Evolutionary conservation across 352 stramenopile species (phyloP).

Genomic region (Phytophthora cryptogea): DNA sequence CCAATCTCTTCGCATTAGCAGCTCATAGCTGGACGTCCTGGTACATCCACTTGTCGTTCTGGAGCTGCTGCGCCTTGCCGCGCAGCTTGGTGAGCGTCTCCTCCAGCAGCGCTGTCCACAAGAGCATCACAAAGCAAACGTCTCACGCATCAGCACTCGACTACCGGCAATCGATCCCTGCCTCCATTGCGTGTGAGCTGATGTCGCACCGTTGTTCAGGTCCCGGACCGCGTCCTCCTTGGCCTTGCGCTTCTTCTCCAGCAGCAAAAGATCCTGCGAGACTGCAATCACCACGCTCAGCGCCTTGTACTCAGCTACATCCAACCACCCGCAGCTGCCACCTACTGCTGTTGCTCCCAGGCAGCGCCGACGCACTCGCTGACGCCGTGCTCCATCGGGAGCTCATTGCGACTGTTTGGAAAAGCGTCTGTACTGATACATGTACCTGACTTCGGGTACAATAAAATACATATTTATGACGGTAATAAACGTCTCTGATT

Average conservation of each 20-base stretch:
- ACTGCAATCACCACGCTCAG: constrained; percentile 14
- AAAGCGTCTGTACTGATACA: background rate
- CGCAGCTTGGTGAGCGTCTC: constrained; percentile 62
- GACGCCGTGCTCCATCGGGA: constrained; percentile 12
- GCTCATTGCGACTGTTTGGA: constrained; percentile 11
- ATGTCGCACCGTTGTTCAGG: constrained; percentile 47
- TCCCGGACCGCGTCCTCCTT: constrained; percentile 49
- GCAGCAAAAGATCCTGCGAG: constrained; percentile 47
- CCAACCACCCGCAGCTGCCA: background rate
- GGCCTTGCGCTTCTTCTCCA: constrained; percentile 59
- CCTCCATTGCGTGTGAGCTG: constrained; percentile 3
- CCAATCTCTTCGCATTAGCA: background rate
- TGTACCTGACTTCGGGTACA: no score
- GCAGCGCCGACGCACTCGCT: constrained; percentile 1
- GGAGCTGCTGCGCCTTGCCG: constrained; percentile 54
- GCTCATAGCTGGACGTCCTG: constrained; percentile 58
- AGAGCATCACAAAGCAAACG: constrained; percentile 2
- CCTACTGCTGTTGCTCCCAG: constrained; percentile 11
- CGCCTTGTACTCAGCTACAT: background rate
- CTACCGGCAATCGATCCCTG: background rate
- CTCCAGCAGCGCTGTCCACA: constrained; percentile 46
- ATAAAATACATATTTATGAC: no score
- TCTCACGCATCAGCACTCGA: background rate
- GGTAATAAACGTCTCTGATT: no score
- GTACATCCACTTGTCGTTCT: constrained; percentile 82